These are phyloP conservation scores for Ophiostoma perfectum DNA, from an alignment of 2,329 filamentous ascomycete genomes.

Conservation along the genomic window DNA sequence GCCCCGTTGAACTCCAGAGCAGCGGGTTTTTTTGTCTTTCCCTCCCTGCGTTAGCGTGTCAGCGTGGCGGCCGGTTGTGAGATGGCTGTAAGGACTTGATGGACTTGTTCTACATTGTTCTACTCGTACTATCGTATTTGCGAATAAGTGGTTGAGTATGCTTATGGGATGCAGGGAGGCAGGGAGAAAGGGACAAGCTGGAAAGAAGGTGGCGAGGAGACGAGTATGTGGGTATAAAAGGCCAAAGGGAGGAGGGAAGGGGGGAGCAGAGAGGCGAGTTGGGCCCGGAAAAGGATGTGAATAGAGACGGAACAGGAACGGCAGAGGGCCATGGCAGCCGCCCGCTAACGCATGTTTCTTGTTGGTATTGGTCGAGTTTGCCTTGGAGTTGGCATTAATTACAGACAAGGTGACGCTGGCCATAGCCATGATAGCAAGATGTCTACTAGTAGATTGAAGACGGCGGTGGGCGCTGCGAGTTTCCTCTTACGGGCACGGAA, in stretches of 20 bases:
- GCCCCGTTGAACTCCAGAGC: background rate
- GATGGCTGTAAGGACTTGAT: background rate
- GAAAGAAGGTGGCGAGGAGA: background rate
- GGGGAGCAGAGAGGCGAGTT: background rate
- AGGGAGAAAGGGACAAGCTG: background rate
- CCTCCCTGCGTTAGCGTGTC: constrained; percentile 21
- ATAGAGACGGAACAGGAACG: background rate
- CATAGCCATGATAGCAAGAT: background rate
- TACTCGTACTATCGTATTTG: background rate
- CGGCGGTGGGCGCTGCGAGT: constrained; percentile 6
- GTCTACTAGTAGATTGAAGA: background rate
- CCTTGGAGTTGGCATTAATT: background rate
- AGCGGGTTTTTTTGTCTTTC: constrained; percentile 7
- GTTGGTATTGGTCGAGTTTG: background rate
- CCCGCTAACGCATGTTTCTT: background rate
- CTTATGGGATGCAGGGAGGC: background rate
- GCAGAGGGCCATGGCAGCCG: background rate
- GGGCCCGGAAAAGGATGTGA: background rate
- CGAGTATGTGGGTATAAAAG: background rate
- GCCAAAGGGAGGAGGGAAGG: background rate
- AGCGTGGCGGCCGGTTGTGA: background rate
- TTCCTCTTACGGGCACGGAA: background rate
- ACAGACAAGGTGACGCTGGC: background rate
- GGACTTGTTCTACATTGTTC: background rate
- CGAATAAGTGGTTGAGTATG: background rate